Evolutionary conservation across 1,284 basidiomycete genomes (phyloP), one percentile per base, ranked within the genome.

Genomic region (Leucoagaricus sp.): DNA sequence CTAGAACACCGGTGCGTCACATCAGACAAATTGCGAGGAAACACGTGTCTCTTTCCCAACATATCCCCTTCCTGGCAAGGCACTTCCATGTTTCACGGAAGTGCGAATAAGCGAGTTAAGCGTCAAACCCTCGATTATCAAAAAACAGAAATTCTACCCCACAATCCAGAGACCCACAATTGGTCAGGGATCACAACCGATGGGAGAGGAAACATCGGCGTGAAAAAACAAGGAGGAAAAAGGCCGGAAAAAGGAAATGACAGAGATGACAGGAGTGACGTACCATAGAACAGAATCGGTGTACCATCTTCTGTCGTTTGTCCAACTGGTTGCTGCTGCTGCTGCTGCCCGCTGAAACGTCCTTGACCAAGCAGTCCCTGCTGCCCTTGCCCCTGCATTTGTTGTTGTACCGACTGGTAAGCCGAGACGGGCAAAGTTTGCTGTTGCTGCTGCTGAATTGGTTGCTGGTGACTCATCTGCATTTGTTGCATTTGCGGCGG

Each of bases 211-310:
- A n/a, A n/a, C n/a, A n/a, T 38, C n/a, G 49, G 13, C 26, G 46
- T 50, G 33, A 38, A 58, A 19, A 55, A 36, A 41, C n/a, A 12
- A 10, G 19, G 23, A 19, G 5, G 19, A 41, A 7, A 5, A 23
- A 3, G 15, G n/a, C 12, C n/a, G 13, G 19, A 41, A 41, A 41
- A 41, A 3, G 23, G 40, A 41, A 41, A 5, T 5, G 19, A 21
- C 6, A 10, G 45, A 52, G 31, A 34, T 57, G 19, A n/a, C 9
- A 17, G 2, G 7, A 25, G 33, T 25, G 34, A 72, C 72, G 21
- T 58, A 91, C 90, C 90, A 65, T 94, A 94, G 73, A 96, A 95
- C 64, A 94, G 65, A 41, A 96, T 87, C 1, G 84, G 84, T 44
- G 82, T 78, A 0, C 93, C 93, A 50, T 87, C 84, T 56, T 94